phyloP scores from a whole-genome alignment of 495 filamentous ascomycete genomes.

The Amorphotheca resinae region DNA sequence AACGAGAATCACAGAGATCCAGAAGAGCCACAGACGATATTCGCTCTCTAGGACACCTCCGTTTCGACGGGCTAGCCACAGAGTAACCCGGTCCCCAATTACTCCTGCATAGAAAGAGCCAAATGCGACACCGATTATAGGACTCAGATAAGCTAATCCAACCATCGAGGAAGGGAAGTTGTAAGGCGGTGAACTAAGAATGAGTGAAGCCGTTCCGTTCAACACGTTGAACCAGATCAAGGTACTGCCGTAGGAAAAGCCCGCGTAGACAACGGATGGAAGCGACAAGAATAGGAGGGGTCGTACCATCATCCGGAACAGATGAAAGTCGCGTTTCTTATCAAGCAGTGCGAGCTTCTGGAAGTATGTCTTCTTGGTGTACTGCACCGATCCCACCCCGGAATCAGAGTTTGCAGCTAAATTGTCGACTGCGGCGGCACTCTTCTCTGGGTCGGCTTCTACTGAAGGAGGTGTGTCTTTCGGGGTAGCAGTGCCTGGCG shows the following conservation, averaged over 20 bases:
- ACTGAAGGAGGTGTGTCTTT: neutral
- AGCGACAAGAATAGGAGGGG: slow-evolving; percentile 34
- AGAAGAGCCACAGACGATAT: slow-evolving; percentile 47
- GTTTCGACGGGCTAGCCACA: slow-evolving; percentile 41
- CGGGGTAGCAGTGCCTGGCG: slow-evolving; percentile 7
- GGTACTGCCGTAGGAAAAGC: slow-evolving; percentile 52
- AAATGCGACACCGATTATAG: slow-evolving; percentile 40
- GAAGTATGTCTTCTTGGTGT: slow-evolving; percentile 32
- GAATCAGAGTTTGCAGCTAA: neutral
- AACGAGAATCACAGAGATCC: slow-evolving; percentile 38
- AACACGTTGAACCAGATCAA: slow-evolving; percentile 56
- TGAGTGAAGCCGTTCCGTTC: slow-evolving; percentile 50
- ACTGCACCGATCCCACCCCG: neutral
- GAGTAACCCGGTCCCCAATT: slow-evolving; percentile 38
- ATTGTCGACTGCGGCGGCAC: neutral
- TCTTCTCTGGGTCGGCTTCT: slow-evolving; percentile 5
- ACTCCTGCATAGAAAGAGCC: slow-evolving; percentile 25
- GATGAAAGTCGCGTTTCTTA: slow-evolving; percentile 34
- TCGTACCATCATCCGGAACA: slow-evolving; percentile 29
- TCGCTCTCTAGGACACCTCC: slow-evolving; percentile 32
- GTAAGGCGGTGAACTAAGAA: slow-evolving; percentile 44
- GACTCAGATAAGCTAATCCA: slow-evolving; percentile 47
- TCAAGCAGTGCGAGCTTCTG: slow-evolving; percentile 41
- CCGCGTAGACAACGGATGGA: slow-evolving; percentile 53
- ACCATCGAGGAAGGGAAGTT: slow-evolving; percentile 46